Base-by-base conservation (phyloP, 768 basidiomycete species). In the Tylopilus plumbeoviolaceoides region DNA sequence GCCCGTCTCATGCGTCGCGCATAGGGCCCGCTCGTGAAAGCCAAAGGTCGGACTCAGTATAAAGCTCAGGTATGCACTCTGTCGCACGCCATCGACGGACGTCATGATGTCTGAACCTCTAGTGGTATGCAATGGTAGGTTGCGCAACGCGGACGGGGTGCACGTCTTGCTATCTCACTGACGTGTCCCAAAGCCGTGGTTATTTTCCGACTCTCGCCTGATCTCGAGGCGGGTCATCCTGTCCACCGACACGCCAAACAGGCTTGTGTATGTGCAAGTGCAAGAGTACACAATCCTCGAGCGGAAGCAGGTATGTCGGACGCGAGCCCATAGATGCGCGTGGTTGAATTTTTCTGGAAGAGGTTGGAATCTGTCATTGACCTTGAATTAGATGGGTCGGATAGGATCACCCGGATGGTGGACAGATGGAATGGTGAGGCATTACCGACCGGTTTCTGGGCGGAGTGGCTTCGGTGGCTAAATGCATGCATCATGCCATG, bases 181-280 rank as follows among this genome's bases (percentile, higher is more conserved):
- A 30, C 28, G 30, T 36, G 30, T 45, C 35, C 10, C 11, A 30
- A 31, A 52, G 35, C 28, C 11, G 15, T 52, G 36, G 36, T 7
- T 51, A 5, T 78, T 80, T 55, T 72, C 79, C 5, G 70, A 73
- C 30, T 80, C 83, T 3, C 74, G 75, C 53, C 78, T 73, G 7
- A 56, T 82, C 12, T 75, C 76, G 11, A 73, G 67, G 36, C 78
- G 83, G 25, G 31, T 31, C 23, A n/a, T 40, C 3, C 2, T 15
- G n/a, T 39, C 36, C 10, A 54, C 33, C 12, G 23, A 44, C 35
- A 18, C 5, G 12, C 43, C 36, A 7, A 39, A 54, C 33, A 23
- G 40, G 21, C 10, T 39, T 30, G 35, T 30, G 9, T 30, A 53
- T 10, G 10, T 5, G 31, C 44, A 54, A n/a, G 47, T 18, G 11